Conservation (phyloP, 768 basidiomycete genomes). For the Candolleomyces aberdarensis region DNA sequence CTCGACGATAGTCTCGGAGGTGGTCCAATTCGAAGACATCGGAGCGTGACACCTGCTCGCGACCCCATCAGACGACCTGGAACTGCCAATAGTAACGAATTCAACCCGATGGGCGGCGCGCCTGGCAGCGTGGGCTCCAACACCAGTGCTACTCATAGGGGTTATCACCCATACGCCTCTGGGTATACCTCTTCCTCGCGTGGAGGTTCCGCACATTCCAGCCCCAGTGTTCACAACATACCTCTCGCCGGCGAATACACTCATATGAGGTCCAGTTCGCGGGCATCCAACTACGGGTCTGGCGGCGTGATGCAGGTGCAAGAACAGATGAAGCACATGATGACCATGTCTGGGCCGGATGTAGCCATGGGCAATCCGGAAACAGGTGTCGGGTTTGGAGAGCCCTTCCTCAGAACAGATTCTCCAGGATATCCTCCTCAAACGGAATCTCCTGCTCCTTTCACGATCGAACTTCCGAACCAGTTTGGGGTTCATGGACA, state of each 20-base stretch:
- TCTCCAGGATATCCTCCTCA: conserved; percentile 39
- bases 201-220: conserved; percentile 41
- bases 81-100: conserved; percentile 41
- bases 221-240: conserved; percentile 40
- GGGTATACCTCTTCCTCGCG: conserved; percentile 35
- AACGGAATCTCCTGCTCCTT: conserved; percentile 37
- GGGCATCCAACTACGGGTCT: conserved; percentile 36
- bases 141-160: conserved; percentile 34
- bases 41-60: conserved; percentile 74
- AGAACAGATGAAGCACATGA: conserved; percentile 46
- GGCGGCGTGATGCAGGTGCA: conserved; percentile 27
- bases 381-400: conserved; percentile 19
- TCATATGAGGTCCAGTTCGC: conserved; percentile 33
- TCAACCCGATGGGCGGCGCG: conserved; percentile 28
- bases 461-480: conserved; percentile 33
- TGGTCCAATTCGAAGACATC: conserved; percentile 67
- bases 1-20: conserved; percentile 33
- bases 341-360: conserved; percentile 17
- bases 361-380: conserved; percentile 23
- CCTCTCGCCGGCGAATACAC: conserved; percentile 31
- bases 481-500: conserved; percentile 13
- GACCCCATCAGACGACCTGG: conserved; percentile 42
- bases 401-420: conserved; percentile 38
- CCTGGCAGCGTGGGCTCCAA: conserved; percentile 27
- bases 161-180: conserved; percentile 56